Percentiles rank a stretch among this genome's conserved stretches.
Conservation (phyloP, 495 filamentous ascomycete genomes). For the Cercophora scortea region DNA sequence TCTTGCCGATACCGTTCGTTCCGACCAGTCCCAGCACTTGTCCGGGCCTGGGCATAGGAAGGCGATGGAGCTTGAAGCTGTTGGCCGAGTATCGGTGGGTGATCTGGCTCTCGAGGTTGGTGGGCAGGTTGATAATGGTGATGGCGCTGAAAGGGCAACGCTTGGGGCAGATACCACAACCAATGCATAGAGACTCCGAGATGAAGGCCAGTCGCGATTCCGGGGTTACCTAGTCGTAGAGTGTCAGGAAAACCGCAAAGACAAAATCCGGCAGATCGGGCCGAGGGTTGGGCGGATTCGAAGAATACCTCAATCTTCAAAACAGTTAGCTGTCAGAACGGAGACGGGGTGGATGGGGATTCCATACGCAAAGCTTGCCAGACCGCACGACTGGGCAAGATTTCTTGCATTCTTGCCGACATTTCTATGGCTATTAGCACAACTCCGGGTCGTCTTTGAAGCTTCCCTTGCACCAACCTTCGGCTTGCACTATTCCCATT, state of each 20-base stretch:
- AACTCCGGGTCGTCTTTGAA: too few relatives aligned
- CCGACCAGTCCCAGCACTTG: conserved; percentile 96
- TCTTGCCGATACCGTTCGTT: conserved; percentile 99
- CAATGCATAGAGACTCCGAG: conserved; percentile 67
- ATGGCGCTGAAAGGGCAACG: conserved; percentile 99
- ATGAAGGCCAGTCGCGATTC: conserved; percentile 97
- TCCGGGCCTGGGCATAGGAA: conserved; percentile 90
- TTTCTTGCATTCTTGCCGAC: conserved; percentile 96
- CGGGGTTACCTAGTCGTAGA: conserved; percentile 70
- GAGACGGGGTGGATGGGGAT: background rate
- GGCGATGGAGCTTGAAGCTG: conserved; percentile 96
- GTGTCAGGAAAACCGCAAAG: conserved; percentile 1
- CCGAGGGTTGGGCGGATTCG: background rate
- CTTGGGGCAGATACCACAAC: conserved; percentile 98
- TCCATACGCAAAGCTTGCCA: conserved; percentile 74
- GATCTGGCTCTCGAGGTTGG: conserved; percentile 94
- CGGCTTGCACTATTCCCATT: conserved; percentile 74
- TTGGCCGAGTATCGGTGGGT: conserved; percentile 98
- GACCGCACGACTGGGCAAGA: conserved; percentile 94
- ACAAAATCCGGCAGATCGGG: background rate
- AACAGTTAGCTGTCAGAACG: conserved; percentile 1
- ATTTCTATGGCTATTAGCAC: conserved; percentile 17
- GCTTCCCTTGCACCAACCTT: conserved; percentile 51
- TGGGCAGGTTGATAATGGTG: conserved; percentile 98
- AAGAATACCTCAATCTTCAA: conserved; percentile 14